A percentile compares a stretch with the other conserved stretches of the same genome.
Conservation (phyloP, 2,329 filamentous ascomycete species). For the Zymoseptoria brevis region DNA sequence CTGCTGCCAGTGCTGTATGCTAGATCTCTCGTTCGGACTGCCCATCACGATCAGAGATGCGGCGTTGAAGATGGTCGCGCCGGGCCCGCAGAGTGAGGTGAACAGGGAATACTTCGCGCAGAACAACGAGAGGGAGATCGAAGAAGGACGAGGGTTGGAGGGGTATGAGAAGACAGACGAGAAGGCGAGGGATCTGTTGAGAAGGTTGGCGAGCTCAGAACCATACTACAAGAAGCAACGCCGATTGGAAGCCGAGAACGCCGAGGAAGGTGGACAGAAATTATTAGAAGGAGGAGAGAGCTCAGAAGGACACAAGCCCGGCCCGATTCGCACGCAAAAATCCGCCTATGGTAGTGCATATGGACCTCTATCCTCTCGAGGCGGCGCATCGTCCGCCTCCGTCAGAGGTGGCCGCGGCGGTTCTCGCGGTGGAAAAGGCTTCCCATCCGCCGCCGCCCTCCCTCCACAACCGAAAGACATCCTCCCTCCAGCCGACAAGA, state of each 20-base stretch:
- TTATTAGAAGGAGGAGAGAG: conserved; percentile 33
- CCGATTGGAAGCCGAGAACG: conserved; percentile 47
- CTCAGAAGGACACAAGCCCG: conserved; percentile 41
- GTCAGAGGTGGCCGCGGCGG: conserved; percentile 33
- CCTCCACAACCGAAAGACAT: conserved; percentile 81
- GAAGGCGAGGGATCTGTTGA: conserved; percentile 81
- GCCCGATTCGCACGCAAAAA: conserved; percentile 64
- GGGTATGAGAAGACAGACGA: conserved; percentile 96
- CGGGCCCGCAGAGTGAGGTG: conserved; percentile 82
- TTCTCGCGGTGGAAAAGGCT: conserved; percentile 47
- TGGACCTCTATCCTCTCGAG: conserved; percentile 9
- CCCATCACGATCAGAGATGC: conserved; percentile 94
- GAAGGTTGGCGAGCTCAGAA: conserved; percentile 80
- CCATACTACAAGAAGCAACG: conserved; percentile 90
- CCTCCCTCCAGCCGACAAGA: conserved; percentile 70
- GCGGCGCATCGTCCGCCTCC: conserved; percentile 18
- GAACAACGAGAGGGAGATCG: conserved; percentile 90
- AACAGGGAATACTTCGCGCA: conserved; percentile 98
- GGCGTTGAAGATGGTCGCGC: conserved; percentile 93
- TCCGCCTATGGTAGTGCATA: conserved; percentile 28
- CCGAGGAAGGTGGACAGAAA: conserved; percentile 32
- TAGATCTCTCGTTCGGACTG: conserved; percentile 90
- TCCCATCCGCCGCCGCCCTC: conserved; percentile 63
- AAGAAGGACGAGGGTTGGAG: conserved; percentile 80
- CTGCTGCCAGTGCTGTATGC: conserved; percentile 98